Base-by-base conservation (phyloP, 2,329 filamentous ascomycete species). In the Trichoderma lentiforme region DNA sequence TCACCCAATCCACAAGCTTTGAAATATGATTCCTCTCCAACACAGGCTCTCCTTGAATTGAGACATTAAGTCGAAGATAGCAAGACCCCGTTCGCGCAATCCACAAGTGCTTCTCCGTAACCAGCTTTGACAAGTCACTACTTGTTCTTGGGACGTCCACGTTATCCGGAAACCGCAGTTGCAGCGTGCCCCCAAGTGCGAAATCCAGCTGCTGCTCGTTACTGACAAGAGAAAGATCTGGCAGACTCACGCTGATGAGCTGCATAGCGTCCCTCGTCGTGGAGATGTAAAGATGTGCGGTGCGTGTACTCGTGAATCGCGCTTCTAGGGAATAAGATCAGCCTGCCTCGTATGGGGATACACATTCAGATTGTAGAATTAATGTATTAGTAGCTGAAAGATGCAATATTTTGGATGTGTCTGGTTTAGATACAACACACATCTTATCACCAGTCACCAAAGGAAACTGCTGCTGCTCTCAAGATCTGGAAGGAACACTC, bases 41-140 rank as follows among this genome's bases (percentile, higher is more conserved):
- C 6, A 78, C 26, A 2, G 73, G 70, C 9, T 73, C 62, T 7
- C 73, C 76, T 34, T 78, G 72, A 5, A 77, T 57, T 1, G 75
- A 65, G 1, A 82, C 12, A 1, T 76, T 76, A 30, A 80, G n/a
- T 6, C 76, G 73, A 18, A 82, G 74, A 53, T 74, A 75, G 65
- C 80, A 82, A 12, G 73, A 67, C 1, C 79, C 76, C 7, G 72
- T 74, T n/a, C 79, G 78, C 12, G 76, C 74, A 36, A 81, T 78
- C 82, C 82, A 83, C 28, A 82, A 66, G 43, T 79, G 76, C 2
- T 72, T 61, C 11, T 77, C 71, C 21, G 60, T 72, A 18, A 78
- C 73, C 0, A 76, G 56, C 0, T 74, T 66, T 1, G 75, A 61
- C 18, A 83, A 75, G 5, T 81, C 74, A 15, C 74, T 73, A 6